A percentile compares a stretch with the other conserved stretches of the same genome.
Conservation (phyloP, 345 rosid genomes). For the Raphanus raphanistrum region DNA sequence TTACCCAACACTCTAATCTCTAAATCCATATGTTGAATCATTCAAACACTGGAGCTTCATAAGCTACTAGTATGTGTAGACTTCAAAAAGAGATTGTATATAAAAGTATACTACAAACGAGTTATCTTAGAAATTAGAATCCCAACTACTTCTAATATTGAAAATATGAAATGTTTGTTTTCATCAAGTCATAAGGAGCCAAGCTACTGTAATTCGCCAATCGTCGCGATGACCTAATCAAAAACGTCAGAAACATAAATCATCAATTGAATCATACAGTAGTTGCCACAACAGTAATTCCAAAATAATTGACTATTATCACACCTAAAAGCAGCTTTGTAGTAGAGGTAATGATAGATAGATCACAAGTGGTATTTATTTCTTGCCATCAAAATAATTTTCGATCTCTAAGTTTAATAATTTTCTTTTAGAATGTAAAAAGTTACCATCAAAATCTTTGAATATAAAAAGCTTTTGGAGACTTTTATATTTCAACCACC, state of each 20-base stretch:
- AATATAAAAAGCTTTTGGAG: constrained; percentile 7
- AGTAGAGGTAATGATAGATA: neutral
- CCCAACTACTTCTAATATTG: no score
- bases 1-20: neutral
- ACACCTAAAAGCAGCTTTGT: constrained; percentile 23
- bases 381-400: neutral
- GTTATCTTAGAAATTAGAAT: no score
- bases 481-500: constrained; percentile 29
- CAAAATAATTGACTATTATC: constrained; percentile 23
- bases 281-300: constrained; percentile 19
- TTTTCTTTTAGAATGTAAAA: no score
- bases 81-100: no score
- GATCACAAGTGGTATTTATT: neutral
- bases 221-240: constrained; percentile 24
- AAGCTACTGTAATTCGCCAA: neutral
- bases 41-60: neutral
- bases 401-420: neutral
- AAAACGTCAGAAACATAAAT: constrained; percentile 12
- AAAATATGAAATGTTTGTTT: neutral
- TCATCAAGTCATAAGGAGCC: neutral
- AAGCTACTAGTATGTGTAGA: neutral
- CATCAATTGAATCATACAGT: constrained; percentile 12
- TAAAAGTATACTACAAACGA: no score
- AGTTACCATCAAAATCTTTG: no score
- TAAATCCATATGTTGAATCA: neutral